These are phyloP conservation scores for Sanguinoderma infundibulare DNA, from an alignment of 1,284 basidiomycete genomes.

Conservation along the genomic window DNA sequence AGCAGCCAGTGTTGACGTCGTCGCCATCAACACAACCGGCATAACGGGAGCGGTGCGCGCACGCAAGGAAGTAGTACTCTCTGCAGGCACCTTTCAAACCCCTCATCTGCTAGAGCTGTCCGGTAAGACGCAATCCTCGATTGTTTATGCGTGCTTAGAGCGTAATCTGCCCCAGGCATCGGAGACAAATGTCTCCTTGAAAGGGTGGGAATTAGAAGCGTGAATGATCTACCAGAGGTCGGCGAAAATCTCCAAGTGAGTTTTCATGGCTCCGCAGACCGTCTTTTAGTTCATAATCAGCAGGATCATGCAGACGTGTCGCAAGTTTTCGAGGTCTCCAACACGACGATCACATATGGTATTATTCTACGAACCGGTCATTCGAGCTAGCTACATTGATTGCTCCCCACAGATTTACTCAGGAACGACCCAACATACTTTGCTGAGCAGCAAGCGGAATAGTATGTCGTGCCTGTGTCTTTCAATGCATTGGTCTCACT, in stretches of 20 bases:
- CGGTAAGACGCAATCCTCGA: slow-evolving; percentile 11
- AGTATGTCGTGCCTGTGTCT: slow-evolving; percentile 3
- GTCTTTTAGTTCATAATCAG: background rate
- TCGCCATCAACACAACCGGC: slow-evolving; percentile 15
- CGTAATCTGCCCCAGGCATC: slow-evolving; percentile 24
- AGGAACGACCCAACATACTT: slow-evolving; percentile 16
- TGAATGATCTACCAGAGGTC: slow-evolving; percentile 28
- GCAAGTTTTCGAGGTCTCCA: slow-evolving; percentile 15
- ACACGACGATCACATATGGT: slow-evolving; percentile 10
- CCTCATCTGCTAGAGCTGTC: slow-evolving; percentile 34
- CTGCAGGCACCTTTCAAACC: slow-evolving; percentile 29
- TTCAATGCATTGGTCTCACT: too few relatives aligned
- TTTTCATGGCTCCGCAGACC: background rate
- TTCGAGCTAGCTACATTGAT: background rate
- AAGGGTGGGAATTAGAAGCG: slow-evolving; percentile 17
- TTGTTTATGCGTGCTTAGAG: too few relatives aligned
- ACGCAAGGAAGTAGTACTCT: slow-evolving; percentile 31
- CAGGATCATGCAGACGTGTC: slow-evolving; percentile 18
- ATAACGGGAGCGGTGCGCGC: slow-evolving; percentile 21
- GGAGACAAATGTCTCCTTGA: slow-evolving; percentile 24
- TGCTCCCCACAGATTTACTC: slow-evolving; percentile 1
- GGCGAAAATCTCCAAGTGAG: slow-evolving; percentile 25
- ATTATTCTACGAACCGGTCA: background rate
- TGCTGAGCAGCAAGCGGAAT: slow-evolving; percentile 8
- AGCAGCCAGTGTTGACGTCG: slow-evolving; percentile 39